A percentile compares a stretch with the other conserved stretches of the same genome.
Conservation (phyloP, 192 early-diverging fungal genomes). For the Haplosporangium gracile region DNA sequence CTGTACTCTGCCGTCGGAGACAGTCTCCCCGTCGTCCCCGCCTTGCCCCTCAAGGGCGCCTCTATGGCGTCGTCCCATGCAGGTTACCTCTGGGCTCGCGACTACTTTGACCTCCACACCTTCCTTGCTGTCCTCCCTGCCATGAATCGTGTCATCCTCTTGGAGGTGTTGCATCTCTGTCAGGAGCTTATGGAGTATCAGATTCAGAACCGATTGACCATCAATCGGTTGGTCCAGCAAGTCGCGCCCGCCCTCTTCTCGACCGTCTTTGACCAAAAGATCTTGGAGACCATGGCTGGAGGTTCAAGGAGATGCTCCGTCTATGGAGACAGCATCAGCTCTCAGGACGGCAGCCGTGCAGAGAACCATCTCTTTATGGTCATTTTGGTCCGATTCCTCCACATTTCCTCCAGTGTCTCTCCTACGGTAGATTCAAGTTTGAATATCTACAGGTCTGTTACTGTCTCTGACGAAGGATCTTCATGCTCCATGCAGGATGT, state of each 20-base stretch:
- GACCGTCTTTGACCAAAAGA: constrained; percentile 44
- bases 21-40: constrained; percentile 23
- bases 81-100: constrained; percentile 33
- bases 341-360: constrained; percentile 22
- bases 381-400: constrained; percentile 44
- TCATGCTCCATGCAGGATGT: neutral
- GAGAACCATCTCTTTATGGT: constrained; percentile 43
- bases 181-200: constrained; percentile 38
- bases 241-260: constrained; percentile 46
- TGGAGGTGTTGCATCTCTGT: constrained; percentile 49
- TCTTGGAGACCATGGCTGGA: constrained; percentile 27
- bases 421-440: neutral
- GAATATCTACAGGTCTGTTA: too few species aligned
- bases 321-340: constrained; percentile 21
- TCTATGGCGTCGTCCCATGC: constrained; percentile 1
- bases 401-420: neutral
- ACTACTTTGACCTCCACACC: constrained; percentile 31
- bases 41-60: neutral
- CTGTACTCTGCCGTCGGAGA: neutral
- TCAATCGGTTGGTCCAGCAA: constrained; percentile 33
- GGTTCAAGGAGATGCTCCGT: constrained; percentile 34
- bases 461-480: neutral
- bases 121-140: constrained; percentile 30
- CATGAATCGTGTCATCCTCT: constrained; percentile 42
- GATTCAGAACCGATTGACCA: constrained; percentile 20